These are phyloP conservation scores for Neurospora sp. DNA, from an alignment of 2,329 filamentous ascomycete genomes.

Conservation along the genomic window DNA sequence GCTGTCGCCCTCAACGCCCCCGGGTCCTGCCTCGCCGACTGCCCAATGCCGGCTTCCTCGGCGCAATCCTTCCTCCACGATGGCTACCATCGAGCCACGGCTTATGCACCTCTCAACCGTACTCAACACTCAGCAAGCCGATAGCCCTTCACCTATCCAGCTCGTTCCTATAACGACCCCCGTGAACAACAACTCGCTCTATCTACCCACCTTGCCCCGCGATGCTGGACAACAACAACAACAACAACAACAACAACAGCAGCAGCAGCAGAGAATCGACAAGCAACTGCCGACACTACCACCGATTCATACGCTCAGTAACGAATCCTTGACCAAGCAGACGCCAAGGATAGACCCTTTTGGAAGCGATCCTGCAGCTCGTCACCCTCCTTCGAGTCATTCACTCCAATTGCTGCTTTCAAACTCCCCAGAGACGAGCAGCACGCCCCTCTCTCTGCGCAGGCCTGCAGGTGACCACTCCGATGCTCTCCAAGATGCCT, in stretches of 20 bases:
- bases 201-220: slow-evolving; percentile 43
- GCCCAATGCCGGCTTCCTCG: slow-evolving; percentile 30
- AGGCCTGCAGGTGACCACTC: slow-evolving; percentile 36
- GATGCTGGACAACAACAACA: slow-evolving; percentile 26
- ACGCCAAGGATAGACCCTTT: slow-evolving; percentile 7
- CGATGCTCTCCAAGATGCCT: slow-evolving; percentile 33
- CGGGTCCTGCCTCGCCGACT: slow-evolving; percentile 10
- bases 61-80: slow-evolving; percentile 30
- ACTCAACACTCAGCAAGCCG: slow-evolving; percentile 45
- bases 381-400: slow-evolving; percentile 17
- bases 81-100: slow-evolving; percentile 59
- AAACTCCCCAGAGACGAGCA: slow-evolving; percentile 27
- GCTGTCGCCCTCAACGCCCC: background rate
- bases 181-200: slow-evolving; percentile 21
- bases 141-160: slow-evolving; percentile 47
- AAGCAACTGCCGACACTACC: slow-evolving; percentile 22
- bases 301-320: slow-evolving; percentile 12
- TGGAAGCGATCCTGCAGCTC: slow-evolving; percentile 9
- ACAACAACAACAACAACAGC: slow-evolving; percentile 14
- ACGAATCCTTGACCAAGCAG: slow-evolving; percentile 12
- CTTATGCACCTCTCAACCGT: slow-evolving; percentile 43
- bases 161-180: slow-evolving; percentile 33
- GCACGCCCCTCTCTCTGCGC: slow-evolving; percentile 34
- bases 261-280: slow-evolving; percentile 25
- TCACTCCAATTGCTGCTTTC: slow-evolving; percentile 31